Evolutionary conservation across 768 basidiomycete species (phyloP).

Genomic region (Calocera viscosa): DNA sequence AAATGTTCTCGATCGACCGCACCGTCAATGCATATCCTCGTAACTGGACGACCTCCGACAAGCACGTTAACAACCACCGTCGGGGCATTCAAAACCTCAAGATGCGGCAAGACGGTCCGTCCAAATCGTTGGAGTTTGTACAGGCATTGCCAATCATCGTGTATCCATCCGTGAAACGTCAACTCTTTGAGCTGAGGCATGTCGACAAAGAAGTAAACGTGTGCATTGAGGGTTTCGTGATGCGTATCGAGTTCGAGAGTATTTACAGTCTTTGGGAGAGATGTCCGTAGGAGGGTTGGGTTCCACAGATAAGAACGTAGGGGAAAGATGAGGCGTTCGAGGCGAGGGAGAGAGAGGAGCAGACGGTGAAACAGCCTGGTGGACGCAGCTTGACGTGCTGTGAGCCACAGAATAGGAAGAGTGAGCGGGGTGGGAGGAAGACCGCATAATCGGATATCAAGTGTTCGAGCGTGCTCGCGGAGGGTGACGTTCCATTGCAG

Average conservation of each 20-base stretch:
- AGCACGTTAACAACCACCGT: background rate
- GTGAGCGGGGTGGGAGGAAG: too few relatives aligned
- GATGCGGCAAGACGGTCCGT: background rate
- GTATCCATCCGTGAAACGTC: background rate
- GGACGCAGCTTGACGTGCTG: background rate
- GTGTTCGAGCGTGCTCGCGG: too few relatives aligned
- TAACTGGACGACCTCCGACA: background rate
- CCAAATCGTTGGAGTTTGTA: background rate
- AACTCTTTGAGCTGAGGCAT: background rate
- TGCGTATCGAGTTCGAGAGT: background rate
- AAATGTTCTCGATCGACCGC: background rate
- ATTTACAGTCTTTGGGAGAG: background rate
- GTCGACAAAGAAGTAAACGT: background rate
- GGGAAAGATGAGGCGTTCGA: background rate
- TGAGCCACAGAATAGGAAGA: background rate
- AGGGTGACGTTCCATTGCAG: too few relatives aligned
- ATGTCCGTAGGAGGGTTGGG: background rate
- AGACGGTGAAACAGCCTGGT: background rate
- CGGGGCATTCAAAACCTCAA: background rate
- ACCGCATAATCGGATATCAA: too few relatives aligned
- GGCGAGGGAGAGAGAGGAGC: background rate
- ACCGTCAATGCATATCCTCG: background rate
- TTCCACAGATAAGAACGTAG: background rate
- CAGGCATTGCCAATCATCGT: background rate
- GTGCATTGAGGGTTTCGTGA: background rate